These are phyloP conservation scores for Neonectria neomacrospora DNA, from an alignment of 2,329 filamentous ascomycete species.

Conservation along the genomic window DNA sequence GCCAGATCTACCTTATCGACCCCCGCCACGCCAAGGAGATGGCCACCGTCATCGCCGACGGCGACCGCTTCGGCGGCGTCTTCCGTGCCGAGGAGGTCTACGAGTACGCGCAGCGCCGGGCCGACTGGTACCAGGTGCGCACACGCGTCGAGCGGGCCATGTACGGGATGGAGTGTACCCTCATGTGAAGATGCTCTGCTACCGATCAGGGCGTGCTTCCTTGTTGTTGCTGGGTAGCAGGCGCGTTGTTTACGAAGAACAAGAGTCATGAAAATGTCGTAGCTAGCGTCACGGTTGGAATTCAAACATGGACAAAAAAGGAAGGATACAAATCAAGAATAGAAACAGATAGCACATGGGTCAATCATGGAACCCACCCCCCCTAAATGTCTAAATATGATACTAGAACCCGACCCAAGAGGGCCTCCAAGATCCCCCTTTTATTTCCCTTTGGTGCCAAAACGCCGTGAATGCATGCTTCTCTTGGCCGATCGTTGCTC, in stretches of 20 bases:
- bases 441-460: slow-evolving; percentile 1
- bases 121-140: slow-evolving; percentile 94
- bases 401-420: slow-evolving; percentile 3
- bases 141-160: slow-evolving; percentile 92
- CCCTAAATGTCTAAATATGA: slow-evolving; percentile 12
- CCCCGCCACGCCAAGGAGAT: slow-evolving; percentile 88
- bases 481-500: slow-evolving; percentile 5
- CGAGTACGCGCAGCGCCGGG: slow-evolving; percentile 92
- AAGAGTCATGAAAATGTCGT: slow-evolving; percentile 31
- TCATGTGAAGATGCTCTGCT: slow-evolving; percentile 72
- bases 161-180: slow-evolving; percentile 89
- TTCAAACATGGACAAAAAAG: slow-evolving; percentile 28
- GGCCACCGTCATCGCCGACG: slow-evolving; percentile 93
- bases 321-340: slow-evolving; percentile 22
- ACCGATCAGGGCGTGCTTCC: not conserved
- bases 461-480: slow-evolving; percentile 23
- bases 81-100: slow-evolving; percentile 97
- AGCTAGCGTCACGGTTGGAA: slow-evolving; percentile 28
- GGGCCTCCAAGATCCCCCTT: slow-evolving; percentile 11
- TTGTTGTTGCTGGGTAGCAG: no score
- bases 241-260: slow-evolving; percentile 18
- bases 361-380: slow-evolving; percentile 5
- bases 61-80: slow-evolving; percentile 88
- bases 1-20: slow-evolving; percentile 95
- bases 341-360: slow-evolving; percentile 14